Base-by-base conservation (phyloP, 2,329 filamentous ascomycete species). In the Zopfia rhizophila region DNA sequence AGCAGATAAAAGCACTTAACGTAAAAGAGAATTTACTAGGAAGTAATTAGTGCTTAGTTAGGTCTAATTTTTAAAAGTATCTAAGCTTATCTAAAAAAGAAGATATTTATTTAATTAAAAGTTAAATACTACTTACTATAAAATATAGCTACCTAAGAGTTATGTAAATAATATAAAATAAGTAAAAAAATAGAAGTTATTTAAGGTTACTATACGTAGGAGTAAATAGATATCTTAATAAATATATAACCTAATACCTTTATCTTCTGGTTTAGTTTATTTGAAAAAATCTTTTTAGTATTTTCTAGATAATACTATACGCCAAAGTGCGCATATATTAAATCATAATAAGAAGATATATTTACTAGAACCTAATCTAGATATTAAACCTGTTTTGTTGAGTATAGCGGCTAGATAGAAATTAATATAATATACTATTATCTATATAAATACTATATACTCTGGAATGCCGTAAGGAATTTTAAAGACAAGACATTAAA, bases 31-130 rank as follows among this genome's bases (percentile, higher is more conserved):
- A 39, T 39, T 22, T 29, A 17, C 36, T 12, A 29, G 23, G 36
- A 12, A 39, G 29, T 17, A 22, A 22, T 28, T 22, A 39, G 19
- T 22, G 24, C 36, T 39, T 12, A 39, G 36, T 29, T 22, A 39
- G 19, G 36, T 39, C 23, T 22, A 39, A 39, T 12, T 22, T 29
- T 39, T 22, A 22, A 39, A 39, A 39, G 36, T 39, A 39, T 39
- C 24, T 21, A 39, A 39, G 36, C 13, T 22, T 39, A 16, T 7
- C 23, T 22, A 39, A 12, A 29, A 22, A 22, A 39, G 36, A 39
- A 39, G 24, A 39, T 12, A 22, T 39, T 17, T 22, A 17, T 12
- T 39, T n/a, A 39, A 39, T 39, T 12, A 39, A 29, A 39, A 39
- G 36, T 18, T 28, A n/a, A 29, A 22, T 22, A 17, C 36, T 22